Base-by-base conservation (phyloP, 192 early-diverging fungal genomes). In the Phlyctochytrium arcticum region DNA sequence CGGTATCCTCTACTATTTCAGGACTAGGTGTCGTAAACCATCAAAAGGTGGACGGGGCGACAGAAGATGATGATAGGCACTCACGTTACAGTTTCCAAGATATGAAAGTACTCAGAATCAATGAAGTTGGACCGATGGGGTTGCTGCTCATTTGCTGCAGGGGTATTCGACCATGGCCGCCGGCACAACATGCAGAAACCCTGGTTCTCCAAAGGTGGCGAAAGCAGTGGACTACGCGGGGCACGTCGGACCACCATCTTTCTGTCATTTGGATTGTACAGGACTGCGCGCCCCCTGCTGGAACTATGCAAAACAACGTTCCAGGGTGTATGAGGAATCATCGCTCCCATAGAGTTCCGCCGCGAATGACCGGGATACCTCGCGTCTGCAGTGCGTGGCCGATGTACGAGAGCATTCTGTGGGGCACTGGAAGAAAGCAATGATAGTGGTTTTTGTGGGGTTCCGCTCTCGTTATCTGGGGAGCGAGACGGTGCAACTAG, bases 171-270 rank as follows among this genome's bases (percentile, higher is more conserved):
- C 58, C 58, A 60, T 19, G 58, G 42, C 5, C 36, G 35, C 4
- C 39, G 15, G 44, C 58, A 60, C 9, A 60, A 27, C 12, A 36
- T 34, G 27, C 58, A 60, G 34, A 17, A 15, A 31, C 48, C 50
- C 15, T 53, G 23, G 39, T 6, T 32, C n/a, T 12, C 29, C 36
- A 32, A 46, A 36, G 24, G 15, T n/a, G n/a, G n/a, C n/a, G 54
- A 31, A 32, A 27, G 32, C 54, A 30, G 6, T 24, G 19, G 33
- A 31, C n/a, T n/a, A n/a, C n/a, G 5, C 34, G 48, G 9, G n/a
- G 17, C 34, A 5, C 64, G 64, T 49, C 37, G 48, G n/a, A 66
- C 64, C 21, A 33, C 51, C 4, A 66, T n/a, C 30, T 57, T 57
- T 34, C 54, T 54, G n/a, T 57, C 64, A 1, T 23, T 23, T 5